Conservation (phyloP, 23 red algal species). For the Chondrus crispus region DNA sequence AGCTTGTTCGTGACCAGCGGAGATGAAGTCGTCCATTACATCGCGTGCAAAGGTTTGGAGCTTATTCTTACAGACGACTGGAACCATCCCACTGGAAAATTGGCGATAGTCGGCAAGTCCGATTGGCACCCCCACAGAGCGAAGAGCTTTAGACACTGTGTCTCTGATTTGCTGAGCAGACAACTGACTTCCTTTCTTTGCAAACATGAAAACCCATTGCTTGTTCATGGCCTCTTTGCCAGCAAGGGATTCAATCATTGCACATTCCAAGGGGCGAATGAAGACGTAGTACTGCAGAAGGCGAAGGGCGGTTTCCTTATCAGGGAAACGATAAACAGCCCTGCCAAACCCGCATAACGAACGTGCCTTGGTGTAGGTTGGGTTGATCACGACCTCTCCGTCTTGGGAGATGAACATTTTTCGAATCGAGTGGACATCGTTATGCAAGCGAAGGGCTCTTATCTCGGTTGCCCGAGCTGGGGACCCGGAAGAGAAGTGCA, state of each 20-base stretch:
- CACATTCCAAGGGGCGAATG: background rate
- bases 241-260: background rate
- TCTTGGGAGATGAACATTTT: slow-evolving; percentile 10
- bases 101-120: background rate
- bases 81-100: background rate
- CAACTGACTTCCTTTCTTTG: background rate
- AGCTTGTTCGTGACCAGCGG: background rate
- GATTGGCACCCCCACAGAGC: background rate
- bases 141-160: background rate
- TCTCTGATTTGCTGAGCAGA: background rate
- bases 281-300: background rate
- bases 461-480: background rate
- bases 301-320: background rate
- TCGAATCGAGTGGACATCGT: background rate
- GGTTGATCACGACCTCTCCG: background rate
- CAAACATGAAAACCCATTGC: background rate
- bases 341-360: background rate
- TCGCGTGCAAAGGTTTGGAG: no score
- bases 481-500: background rate
- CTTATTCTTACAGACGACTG: background rate
- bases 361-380: background rate
- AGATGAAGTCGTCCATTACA: background rate
- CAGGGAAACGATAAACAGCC: background rate
- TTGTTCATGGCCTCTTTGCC: background rate
- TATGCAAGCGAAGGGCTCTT: background rate